Base-by-base conservation (phyloP, 2,329 filamentous ascomycete species). In the Arthrobotrys entomopaga region DNA sequence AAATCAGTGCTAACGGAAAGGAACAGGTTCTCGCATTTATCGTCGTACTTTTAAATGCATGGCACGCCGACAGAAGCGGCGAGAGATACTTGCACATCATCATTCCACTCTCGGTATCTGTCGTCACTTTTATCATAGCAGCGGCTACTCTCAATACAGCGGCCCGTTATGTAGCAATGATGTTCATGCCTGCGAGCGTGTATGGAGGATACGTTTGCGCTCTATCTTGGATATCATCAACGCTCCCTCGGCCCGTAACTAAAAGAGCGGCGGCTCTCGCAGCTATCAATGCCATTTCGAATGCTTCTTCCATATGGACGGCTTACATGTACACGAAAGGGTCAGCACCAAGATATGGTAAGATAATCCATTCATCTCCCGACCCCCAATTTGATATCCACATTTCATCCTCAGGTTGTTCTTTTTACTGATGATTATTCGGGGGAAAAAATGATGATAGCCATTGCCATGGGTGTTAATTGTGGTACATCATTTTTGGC, bases 201-300 rank as follows among this genome's bases (percentile, higher is more conserved):
- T 91, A 90, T 78, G 85, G 86, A 0, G 86, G 87, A 54, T 92
- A 88, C 79, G 90, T 90, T 0, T 88, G 91, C 0, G 85, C 85
- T 0, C 83, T 91, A 2, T 86, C 88, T 1, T 95, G 91, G 91
- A 92, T 93, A 76, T 88, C 86, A 53, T 91, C 90, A 79, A 90
- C 88, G 0, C 84, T 94, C 59, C 90, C 91, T 0, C 86, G 91
- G 3, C 91, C 91, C 2, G 89, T 90, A 0, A 88, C 90, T 1
- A 93, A 93, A 82, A 86, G 90, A 72, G 88, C 88, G 1, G 87
- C 90, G 0, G 90, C 90, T 0, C 80, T 94, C 3, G 91, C 90
- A 0, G 88, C 90, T 75, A 91, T 93, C 81, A 94, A 94, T 79
- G 88, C 89, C 1, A 84, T 91, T 8, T 87, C 86, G 16, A 92